Conservation (phyloP, 2,329 filamentous ascomycete genomes). For the Neofusicoccum cordaticola region DNA sequence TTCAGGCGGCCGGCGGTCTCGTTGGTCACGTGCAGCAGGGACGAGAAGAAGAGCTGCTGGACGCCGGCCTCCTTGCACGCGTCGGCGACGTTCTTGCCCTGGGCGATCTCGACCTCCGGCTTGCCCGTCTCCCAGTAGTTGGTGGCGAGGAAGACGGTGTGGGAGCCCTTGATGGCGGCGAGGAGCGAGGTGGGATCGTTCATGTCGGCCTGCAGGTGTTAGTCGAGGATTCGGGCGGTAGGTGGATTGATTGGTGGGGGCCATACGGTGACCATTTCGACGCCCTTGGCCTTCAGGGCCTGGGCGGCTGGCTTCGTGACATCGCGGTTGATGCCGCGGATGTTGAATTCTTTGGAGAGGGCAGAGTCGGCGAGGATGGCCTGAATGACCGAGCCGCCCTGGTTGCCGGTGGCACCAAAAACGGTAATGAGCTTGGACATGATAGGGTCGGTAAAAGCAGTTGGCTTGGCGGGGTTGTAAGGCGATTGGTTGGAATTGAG, state of each 20-base stretch:
- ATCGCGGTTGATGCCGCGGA: conserved; percentile 58
- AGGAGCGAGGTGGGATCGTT: conserved; percentile 24
- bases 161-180: conserved; percentile 24
- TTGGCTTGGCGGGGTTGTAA: neutral
- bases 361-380: conserved; percentile 29
- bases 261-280: conserved; percentile 52
- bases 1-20: conserved; percentile 29
- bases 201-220: conserved; percentile 40
- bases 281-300: conserved; percentile 45
- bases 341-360: conserved; percentile 26
- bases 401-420: conserved; percentile 59
- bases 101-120: conserved; percentile 29
- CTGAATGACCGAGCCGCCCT: conserved; percentile 55
- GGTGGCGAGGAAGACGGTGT: conserved; percentile 31
- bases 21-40: conserved; percentile 26
- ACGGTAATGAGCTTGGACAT: conserved; percentile 50
- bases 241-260: conserved; percentile 30
- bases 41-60: conserved; percentile 40
- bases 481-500: too few species aligned
- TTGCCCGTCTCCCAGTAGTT: neutral
- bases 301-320: conserved; percentile 44
- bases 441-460: neutral
- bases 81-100: conserved; percentile 36
- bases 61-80: conserved; percentile 28
- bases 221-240: neutral